phyloP scores from a whole-genome alignment of 805 yeast species.

The Candida orba region DNA sequence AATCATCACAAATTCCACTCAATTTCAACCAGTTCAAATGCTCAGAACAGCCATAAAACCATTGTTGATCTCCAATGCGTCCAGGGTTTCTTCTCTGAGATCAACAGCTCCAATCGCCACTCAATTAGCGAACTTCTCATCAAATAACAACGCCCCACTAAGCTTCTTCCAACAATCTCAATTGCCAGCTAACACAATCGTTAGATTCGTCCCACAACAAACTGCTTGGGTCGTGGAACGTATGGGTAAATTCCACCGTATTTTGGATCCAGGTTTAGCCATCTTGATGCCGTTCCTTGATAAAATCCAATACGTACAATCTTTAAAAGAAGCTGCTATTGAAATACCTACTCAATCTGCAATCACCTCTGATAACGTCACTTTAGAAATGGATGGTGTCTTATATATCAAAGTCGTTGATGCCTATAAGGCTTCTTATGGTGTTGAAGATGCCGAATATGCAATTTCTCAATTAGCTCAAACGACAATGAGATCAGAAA shows the following conservation, averaged over 20 bases:
- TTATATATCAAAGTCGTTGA: conserved; percentile 71
- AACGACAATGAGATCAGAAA: conserved; percentile 86
- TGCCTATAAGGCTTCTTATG: conserved; percentile 80
- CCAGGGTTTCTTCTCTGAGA: too few relatives aligned
- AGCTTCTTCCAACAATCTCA: conserved; percentile 55
- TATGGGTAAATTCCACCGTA: conserved; percentile 74
- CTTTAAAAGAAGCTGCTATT: conserved; percentile 76
- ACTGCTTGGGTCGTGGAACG: conserved; percentile 88
- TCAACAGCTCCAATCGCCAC: neutral
- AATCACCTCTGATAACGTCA: conserved; percentile 79
- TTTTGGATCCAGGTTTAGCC: conserved; percentile 72
- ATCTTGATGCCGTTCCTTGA: conserved; percentile 67
- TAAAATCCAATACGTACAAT: conserved; percentile 73
- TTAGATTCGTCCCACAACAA: conserved; percentile 83
- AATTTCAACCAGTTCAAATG: too few relatives aligned
- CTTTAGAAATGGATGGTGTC: conserved; percentile 79
- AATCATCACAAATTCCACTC: too few relatives aligned
- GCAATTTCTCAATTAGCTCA: conserved; percentile 83
- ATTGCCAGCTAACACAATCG: conserved; percentile 67
- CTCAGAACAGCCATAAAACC: neutral
- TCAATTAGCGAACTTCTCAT: neutral
- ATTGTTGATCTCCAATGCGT: neutral
- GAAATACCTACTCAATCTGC: conserved; percentile 82
- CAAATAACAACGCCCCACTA: conserved; percentile 20
- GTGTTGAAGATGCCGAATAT: conserved; percentile 82